Evolutionary conservation across 352 stramenopile species (phyloP), one percentile per base, ranked within the genome.

Genomic region (Blastocystis sp.): DNA sequence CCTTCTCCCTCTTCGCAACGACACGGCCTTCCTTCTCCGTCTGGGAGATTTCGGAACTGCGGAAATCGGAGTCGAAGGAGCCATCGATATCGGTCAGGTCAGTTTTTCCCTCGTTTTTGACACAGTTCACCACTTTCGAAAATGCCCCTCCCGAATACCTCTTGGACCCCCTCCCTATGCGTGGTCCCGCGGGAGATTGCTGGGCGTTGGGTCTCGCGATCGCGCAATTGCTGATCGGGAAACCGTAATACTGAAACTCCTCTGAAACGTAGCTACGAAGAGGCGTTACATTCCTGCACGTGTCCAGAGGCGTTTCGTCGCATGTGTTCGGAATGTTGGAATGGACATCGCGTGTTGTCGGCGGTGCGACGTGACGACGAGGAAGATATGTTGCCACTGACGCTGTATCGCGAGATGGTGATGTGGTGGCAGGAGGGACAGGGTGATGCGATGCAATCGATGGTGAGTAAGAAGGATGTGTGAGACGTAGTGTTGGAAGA

Each of bases 71-170:
- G 21, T 38, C 11, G 44, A 57, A 0, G 67, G 67, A 21, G 24
- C 27, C 38, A 78, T 78, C 40, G 57, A 40, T 46, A 40, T 78
- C 3, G 67, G 67, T 32, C 67, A 78, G 57, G 32, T 59, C n/a
- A 3, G 11, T 32, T 3, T 3, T 16, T 6, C n/a, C 11, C 32
- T 11, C 2, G 51, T 16, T 34, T 38, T 8, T 14, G 29, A 29
- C 4, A 6, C 32, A 67, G 67, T 78, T 78, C 40, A 78, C 67
- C 2, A 78, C 67, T 7, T 46, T 78, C 0, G 67, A 78, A 38
- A 78, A 78, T 46, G 57, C 67, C 14, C 67, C 67, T 27, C n/a
- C 44, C 18, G 38, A 56, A n/a, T 78, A 59, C 29, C 67, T 78
- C 4, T 27, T 78, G 32, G 32, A 36, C 0, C 9, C 24, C 6